A percentile compares a stretch with the other conserved stretches of the same genome.
Conservation (phyloP, 306 rosid genomes). For the Cotoneaster glaucophyllus region DNA sequence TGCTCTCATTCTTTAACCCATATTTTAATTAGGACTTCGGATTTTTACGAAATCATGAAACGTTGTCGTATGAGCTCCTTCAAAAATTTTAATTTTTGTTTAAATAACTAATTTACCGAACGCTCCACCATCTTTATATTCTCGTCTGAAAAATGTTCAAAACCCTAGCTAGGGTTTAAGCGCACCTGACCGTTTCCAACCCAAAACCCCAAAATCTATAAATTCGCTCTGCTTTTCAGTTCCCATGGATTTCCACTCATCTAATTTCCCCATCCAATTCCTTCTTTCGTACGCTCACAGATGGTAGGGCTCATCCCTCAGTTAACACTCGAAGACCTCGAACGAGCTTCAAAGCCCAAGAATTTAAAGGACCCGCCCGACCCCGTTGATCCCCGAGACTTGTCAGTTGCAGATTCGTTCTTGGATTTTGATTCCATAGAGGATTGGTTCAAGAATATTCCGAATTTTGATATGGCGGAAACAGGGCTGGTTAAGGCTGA, state of each 20-base stretch:
- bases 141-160: background rate
- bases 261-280: background rate
- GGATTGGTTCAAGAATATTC: constrained; percentile 27
- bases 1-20: no score
- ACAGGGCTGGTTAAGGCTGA: constrained; percentile 2
- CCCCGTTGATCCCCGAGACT: constrained; percentile 18
- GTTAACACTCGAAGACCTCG: constrained; percentile 15
- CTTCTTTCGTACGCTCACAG: background rate
- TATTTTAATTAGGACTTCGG: background rate
- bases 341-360: constrained; percentile 23
- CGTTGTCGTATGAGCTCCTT: background rate
- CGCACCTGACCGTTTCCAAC: constrained; percentile 11
- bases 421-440: constrained; percentile 51
- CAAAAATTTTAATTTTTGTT: background rate
- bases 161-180: constrained; percentile 43
- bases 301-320: constrained; percentile 33
- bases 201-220: constrained; percentile 5
- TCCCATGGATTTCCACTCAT: constrained; percentile 12
- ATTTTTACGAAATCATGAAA: background rate
- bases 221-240: background rate
- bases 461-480: constrained; percentile 27
- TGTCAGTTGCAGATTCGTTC: constrained; percentile 54
- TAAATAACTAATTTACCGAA: background rate
- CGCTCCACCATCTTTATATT: background rate
- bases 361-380: constrained; percentile 24